Percentiles rank a stretch among this genome's conserved stretches.
These are phyloP conservation scores for Beta macrorhiza DNA, from an alignment of 179 eudicot genomes.

Conservation along the genomic window DNA sequence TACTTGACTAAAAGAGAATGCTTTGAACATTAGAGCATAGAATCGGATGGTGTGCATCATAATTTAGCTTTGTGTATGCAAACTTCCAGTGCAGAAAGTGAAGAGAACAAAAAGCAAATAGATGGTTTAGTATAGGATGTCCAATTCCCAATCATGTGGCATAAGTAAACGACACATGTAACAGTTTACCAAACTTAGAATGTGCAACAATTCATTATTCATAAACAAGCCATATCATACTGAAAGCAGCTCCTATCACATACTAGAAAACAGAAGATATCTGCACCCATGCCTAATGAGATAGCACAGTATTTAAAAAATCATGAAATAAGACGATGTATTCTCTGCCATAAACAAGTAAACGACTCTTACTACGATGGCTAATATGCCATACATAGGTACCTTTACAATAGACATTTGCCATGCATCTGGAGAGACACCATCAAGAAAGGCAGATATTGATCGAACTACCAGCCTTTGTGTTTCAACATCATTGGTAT, in stretches of 20 bases:
- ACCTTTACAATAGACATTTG: constrained; percentile 79
- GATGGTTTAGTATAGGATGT: neutral
- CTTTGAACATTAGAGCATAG: neutral
- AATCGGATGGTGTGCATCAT: neutral
- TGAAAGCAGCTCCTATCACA: neutral
- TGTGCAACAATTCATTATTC: neutral
- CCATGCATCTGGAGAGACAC: constrained; percentile 52
- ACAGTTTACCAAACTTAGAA: neutral
- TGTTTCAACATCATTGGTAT: constrained; percentile 61
- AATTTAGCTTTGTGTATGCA: no score
- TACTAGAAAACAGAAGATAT: neutral
- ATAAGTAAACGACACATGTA: neutral
- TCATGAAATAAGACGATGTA: neutral
- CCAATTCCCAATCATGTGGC: neutral
- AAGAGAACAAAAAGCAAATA: neutral
- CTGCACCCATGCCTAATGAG: neutral
- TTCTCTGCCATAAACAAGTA: neutral
- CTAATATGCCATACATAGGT: neutral
- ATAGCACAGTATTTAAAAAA: neutral
- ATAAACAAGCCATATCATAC: neutral
- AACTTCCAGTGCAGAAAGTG: neutral
- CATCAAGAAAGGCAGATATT: constrained; percentile 71
- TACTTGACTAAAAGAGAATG: neutral
- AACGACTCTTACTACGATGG: neutral
- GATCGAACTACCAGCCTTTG: constrained; percentile 74